Evolutionary conservation across 164 flowering plant genomes (phyloP), one percentile per base, ranked within the genome.

Genomic region (Liriodendron chinense): DNA sequence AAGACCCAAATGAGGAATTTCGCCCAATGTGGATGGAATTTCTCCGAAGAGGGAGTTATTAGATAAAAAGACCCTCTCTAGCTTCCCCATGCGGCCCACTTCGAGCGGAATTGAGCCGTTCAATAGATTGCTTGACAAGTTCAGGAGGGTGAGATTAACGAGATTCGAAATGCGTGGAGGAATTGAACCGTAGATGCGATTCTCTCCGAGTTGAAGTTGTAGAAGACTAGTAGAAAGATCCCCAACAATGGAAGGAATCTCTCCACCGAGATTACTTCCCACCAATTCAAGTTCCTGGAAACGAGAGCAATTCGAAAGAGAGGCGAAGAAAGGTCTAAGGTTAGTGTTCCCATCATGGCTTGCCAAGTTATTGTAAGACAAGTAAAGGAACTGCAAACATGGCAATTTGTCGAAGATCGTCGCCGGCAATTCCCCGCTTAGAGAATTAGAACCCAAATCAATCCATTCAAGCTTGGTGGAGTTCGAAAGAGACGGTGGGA

Each of bases 241-340:
- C 23, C 97, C 96, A 61, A 94, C 84, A 75, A 79, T 75, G 77
- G 87, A 24, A 74, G 96, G 94, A 48, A 94, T 74, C 76, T 81
- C 76, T 48, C 97, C 98, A 34, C 90, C 88, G n/a, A 94, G 89
- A 34, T 81, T 80, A 61, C 90, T 94, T 63, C 95, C 97, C 0
- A 94, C 93, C 62, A 94, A 82, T 67, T 89, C 93, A 4, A 94
- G 89, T 72, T 91, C 97, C 84, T 90, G 91, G 74, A 94, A 76
- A 78, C 85, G 79, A 24, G 94, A 85, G 16, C 84, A 81, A 77
- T 93, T 89, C 7, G 72, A 80, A 23, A 94, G 86, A 71, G 94
- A 86, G 67, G 83, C 70, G 68, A 92, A 90, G 75, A 94, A 94
- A 21, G 91, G 96, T 61, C 70, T 56, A 26, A 94, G 94, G 73